Conservation (phyloP, 352 stramenopile genomes). For the Phytophthora foliorum region DNA sequence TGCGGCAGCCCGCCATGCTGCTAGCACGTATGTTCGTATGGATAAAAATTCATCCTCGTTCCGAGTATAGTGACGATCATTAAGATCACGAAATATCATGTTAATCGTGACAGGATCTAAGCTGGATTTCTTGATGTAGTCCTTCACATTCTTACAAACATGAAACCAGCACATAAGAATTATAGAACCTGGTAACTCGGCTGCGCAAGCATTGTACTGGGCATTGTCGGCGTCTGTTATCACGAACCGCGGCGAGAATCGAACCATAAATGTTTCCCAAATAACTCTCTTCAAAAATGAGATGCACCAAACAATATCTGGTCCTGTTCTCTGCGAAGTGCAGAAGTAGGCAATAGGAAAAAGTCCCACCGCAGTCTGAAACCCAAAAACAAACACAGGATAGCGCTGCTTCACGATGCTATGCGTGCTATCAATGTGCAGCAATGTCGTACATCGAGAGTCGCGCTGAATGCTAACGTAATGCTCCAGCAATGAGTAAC, state of each 20-base stretch:
- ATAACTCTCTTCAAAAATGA: slow-evolving; percentile 9
- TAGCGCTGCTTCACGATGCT: background rate
- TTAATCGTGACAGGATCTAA: background rate
- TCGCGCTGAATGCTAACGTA: slow-evolving; percentile 10
- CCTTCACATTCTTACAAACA: slow-evolving; percentile 7
- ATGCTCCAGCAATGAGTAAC: background rate
- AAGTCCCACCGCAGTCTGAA: slow-evolving; percentile 2
- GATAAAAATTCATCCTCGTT: background rate
- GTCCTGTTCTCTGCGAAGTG: background rate
- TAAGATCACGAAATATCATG: background rate
- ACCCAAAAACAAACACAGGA: slow-evolving; percentile 3
- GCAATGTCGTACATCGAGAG: background rate
- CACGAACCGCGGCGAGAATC: background rate
- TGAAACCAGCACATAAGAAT: slow-evolving; percentile 10
- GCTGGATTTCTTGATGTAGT: background rate
- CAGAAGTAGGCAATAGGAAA: too few relatives aligned
- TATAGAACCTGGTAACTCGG: background rate
- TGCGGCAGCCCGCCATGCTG: background rate
- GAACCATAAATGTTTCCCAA: background rate
- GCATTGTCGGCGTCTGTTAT: slow-evolving; percentile 12
- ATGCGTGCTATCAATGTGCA: slow-evolving; percentile 16
- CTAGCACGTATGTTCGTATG: background rate
- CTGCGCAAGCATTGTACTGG: background rate
- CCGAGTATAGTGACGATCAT: background rate
- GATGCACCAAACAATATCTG: slow-evolving; percentile 4